A percentile compares a stretch with the other conserved stretches of the same genome.
Evolutionary conservation across 257 asterid species (phyloP).

Genomic region (Capsicum chinense): DNA sequence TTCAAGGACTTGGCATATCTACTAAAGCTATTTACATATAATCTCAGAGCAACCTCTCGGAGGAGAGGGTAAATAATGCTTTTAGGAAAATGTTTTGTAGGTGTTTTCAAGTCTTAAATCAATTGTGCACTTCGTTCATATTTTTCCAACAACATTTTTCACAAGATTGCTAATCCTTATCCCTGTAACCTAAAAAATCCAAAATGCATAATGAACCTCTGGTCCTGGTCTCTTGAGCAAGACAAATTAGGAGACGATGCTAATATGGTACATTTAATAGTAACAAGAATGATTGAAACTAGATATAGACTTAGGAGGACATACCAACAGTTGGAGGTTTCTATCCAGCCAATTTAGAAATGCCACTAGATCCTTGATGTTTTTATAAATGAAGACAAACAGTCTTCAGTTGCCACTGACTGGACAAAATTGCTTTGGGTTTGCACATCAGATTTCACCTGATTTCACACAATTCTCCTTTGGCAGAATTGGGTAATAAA

Average conservation of each 20-base stretch:
- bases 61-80: too few relatives aligned
- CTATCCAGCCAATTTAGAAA: slow-evolving; percentile 90
- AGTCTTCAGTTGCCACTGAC: slow-evolving; percentile 87
- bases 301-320: neutral
- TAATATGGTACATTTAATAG: too few relatives aligned
- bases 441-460: slow-evolving; percentile 56
- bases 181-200: slow-evolving; percentile 54
- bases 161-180: too few relatives aligned
- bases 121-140: too few relatives aligned
- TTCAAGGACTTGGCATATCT: too few relatives aligned
- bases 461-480: slow-evolving; percentile 36
- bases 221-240: too few relatives aligned
- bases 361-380: slow-evolving; percentile 66
- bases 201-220: neutral
- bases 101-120: too few relatives aligned
- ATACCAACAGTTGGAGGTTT: slow-evolving; percentile 79
- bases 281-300: too few relatives aligned
- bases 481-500: slow-evolving; percentile 29
- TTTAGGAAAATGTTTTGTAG: too few relatives aligned
- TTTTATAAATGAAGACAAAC: slow-evolving; percentile 65
- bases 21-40: too few relatives aligned
- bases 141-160: slow-evolving; percentile 12
- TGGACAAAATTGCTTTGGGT: slow-evolving; percentile 84
- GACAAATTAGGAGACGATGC: too few relatives aligned
- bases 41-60: too few relatives aligned